Conservation (phyloP, 1,139 yeast genomes). For the Eremothecium cymbalariae region DNA sequence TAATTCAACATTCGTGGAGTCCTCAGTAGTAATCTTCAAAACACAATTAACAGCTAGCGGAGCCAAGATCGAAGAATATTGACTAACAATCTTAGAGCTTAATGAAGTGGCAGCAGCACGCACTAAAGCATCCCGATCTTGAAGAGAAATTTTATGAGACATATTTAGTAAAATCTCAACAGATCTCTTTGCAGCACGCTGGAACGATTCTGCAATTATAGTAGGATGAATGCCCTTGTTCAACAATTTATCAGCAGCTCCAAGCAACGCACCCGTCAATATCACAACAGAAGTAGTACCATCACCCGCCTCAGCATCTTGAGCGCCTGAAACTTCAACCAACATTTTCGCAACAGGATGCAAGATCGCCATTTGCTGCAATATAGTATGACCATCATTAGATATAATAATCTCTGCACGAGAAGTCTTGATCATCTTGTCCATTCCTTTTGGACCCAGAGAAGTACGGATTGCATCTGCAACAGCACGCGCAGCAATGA, state of each 20-base stretch:
- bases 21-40: constrained; percentile 57
- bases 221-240: constrained; percentile 95
- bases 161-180: constrained; percentile 76
- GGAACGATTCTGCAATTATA: constrained; percentile 88
- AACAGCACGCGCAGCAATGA: constrained; percentile 93
- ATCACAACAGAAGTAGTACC: constrained; percentile 98
- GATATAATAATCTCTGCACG: constrained; percentile 90
- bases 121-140: constrained; percentile 71
- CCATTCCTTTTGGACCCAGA: constrained; percentile 98
- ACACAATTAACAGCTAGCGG: constrained; percentile 96
- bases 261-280: constrained; percentile 84
- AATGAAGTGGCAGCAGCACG: constrained; percentile 93
- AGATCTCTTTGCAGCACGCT: constrained; percentile 84
- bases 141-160: constrained; percentile 68
- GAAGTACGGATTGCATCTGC: constrained; percentile 98
- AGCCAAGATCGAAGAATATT: constrained; percentile 73
- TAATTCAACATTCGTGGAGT: constrained; percentile 68
- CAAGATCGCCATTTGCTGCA: constrained; percentile 93
- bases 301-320: constrained; percentile 97
- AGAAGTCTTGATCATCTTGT: constrained; percentile 93
- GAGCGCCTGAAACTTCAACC: constrained; percentile 95
- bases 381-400: constrained; percentile 95
- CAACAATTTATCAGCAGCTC: constrained; percentile 87
- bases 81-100: constrained; percentile 91
- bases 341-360: constrained; percentile 99